A percentile compares a stretch with the other conserved stretches of the same genome.
These are phyloP conservation scores for Trichoderma gamsii DNA, from an alignment of 495 filamentous ascomycete species.

Conservation along the genomic window DNA sequence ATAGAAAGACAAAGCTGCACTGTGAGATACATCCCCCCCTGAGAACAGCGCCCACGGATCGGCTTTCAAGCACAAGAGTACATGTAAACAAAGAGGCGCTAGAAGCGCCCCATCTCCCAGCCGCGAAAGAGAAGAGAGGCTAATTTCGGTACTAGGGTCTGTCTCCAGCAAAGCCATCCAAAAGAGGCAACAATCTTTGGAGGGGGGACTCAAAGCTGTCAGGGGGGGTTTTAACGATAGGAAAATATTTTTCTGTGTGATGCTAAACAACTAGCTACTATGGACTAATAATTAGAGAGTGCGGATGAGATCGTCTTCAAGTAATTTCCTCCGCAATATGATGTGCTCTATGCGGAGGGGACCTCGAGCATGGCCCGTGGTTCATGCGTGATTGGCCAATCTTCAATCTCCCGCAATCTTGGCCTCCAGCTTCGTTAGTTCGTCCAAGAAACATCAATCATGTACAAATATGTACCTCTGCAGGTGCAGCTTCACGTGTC, in stretches of 20 bases:
- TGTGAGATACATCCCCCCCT: conserved; percentile 11
- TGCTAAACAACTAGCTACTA: too few species aligned
- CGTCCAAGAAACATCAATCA: neutral
- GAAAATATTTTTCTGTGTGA: too few species aligned
- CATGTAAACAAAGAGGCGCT: neutral
- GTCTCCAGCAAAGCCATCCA: neutral
- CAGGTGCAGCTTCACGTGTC: neutral
- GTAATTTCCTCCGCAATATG: neutral
- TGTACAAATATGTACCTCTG: neutral
- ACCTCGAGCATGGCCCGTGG: too few species aligned
- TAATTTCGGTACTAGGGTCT: too few species aligned
- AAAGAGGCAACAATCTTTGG: neutral
- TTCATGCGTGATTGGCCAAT: too few species aligned
- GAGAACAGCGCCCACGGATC: conserved; percentile 2
- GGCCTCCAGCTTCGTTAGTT: too few species aligned
- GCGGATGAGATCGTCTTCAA: neutral
- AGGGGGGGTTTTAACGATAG: neutral
- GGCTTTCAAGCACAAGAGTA: neutral
- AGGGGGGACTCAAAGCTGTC: neutral
- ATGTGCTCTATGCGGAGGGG: neutral
- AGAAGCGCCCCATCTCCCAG: neutral
- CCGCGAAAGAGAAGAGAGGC: too few species aligned
- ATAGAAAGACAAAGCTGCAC: neutral
- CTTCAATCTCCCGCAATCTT: too few species aligned
- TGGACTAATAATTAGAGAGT: too few species aligned